These are phyloP conservation scores for Coix lacrymajobi DNA, from an alignment of 176 grass and related monocot species.

Conservation along the genomic window DNA sequence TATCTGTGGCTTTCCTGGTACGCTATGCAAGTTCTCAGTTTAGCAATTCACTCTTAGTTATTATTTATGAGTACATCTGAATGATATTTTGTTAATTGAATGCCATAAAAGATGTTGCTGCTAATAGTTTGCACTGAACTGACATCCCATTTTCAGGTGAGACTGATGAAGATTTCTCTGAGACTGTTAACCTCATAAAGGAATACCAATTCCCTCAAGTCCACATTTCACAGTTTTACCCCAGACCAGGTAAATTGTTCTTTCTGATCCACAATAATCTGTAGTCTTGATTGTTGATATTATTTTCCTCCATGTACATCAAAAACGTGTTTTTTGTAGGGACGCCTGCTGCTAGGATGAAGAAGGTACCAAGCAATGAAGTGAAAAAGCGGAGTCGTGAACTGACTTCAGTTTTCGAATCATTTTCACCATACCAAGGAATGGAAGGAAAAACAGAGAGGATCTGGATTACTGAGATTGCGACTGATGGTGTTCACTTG, in stretches of 20 bases:
- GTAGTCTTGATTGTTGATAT: background rate
- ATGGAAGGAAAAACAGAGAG: constrained; percentile 66
- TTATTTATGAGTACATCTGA: background rate
- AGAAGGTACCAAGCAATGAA: constrained; percentile 73
- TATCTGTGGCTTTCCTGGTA: constrained; percentile 95
- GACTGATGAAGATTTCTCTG: constrained; percentile 81
- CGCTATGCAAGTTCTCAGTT: constrained; percentile 14
- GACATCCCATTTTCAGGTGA: constrained; percentile 47
- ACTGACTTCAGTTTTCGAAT: constrained; percentile 85
- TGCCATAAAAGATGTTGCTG: background rate
- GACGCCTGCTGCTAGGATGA: constrained; percentile 96
- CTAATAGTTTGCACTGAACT: constrained; percentile 7
- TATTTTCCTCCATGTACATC: background rate
- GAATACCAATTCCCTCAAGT: constrained; percentile 82
- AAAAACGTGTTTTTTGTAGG: constrained; percentile 44
- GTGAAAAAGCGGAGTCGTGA: constrained; percentile 88
- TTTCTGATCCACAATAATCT: background rate
- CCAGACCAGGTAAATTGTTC: constrained; percentile 67
- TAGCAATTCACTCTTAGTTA: background rate
- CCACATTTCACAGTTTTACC: constrained; percentile 97
- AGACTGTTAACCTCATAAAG: constrained; percentile 84
- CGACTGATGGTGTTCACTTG: constrained; percentile 85
- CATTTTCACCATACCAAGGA: constrained; percentile 84
- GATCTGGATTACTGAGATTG: constrained; percentile 91
- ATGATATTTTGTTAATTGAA: background rate